Evolutionary conservation across 164 flowering plant genomes (phyloP).

Genomic region (Kalanchoe fedtschenkoi): DNA sequence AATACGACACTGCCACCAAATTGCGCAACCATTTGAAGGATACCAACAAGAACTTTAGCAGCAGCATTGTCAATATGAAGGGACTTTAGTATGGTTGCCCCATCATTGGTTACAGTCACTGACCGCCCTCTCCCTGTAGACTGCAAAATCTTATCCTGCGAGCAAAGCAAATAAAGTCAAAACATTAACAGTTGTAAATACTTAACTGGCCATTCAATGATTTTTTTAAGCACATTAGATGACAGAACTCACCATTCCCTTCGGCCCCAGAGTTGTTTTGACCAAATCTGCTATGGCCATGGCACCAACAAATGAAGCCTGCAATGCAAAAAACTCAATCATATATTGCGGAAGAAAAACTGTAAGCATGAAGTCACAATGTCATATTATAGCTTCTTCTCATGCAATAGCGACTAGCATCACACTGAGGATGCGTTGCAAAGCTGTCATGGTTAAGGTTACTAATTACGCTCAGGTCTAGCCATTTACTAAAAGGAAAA

Average conservation of each 20-base stretch:
- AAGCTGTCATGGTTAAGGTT: not conserved
- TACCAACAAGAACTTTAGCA: slow-evolving; percentile 95
- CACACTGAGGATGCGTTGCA: too few relatives aligned
- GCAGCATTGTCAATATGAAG: slow-evolving; percentile 97
- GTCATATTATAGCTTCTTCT: too few relatives aligned
- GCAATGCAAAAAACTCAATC: not conserved
- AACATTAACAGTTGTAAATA: too few relatives aligned
- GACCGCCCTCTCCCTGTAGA: slow-evolving; percentile 78
- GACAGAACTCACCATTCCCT: slow-evolving; percentile 69
- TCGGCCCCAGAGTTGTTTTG: slow-evolving; percentile 92
- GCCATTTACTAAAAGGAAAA: too few relatives aligned
- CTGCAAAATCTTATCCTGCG: slow-evolving; percentile 85
- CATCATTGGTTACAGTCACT: slow-evolving; percentile 95
- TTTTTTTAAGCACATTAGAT: too few relatives aligned
- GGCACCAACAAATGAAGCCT: slow-evolving; percentile 94
- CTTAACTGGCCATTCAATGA: too few relatives aligned
- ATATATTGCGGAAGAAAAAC: not conserved
- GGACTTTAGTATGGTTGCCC: slow-evolving; percentile 91
- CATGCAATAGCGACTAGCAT: too few relatives aligned
- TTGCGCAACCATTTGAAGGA: slow-evolving; percentile 28
- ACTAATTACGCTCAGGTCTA: not conserved
- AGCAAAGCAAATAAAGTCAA: too few relatives aligned
- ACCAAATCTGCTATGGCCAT: slow-evolving; percentile 96
- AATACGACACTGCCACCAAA: too few relatives aligned
- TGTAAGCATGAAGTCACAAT: not conserved